Evolutionary conservation across 2,329 filamentous ascomycete genomes (phyloP).

Genomic region (Dendryphion nanum): DNA sequence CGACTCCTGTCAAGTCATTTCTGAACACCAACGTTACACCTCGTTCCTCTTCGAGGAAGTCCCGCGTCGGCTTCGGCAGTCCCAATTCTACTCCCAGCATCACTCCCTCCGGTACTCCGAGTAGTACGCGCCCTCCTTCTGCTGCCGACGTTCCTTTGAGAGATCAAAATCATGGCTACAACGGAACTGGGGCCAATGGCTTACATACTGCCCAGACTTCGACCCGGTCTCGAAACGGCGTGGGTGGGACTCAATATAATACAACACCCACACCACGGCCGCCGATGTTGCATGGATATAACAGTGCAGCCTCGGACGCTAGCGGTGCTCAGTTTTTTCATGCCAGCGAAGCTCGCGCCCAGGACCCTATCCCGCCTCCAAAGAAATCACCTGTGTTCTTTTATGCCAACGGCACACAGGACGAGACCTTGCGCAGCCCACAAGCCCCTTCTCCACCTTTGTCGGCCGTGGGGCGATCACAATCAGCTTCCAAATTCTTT

Average conservation of each 20-base stretch:
- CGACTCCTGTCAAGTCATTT: slow-evolving; percentile 55
- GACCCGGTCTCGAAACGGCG: slow-evolving; percentile 40
- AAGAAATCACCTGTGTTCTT: slow-evolving; percentile 52
- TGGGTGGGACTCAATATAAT: slow-evolving; percentile 23
- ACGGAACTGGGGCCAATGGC: slow-evolving; percentile 20
- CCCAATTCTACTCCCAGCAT: slow-evolving; percentile 63
- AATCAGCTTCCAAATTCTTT: slow-evolving; percentile 61
- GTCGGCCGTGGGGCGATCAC: slow-evolving; percentile 25
- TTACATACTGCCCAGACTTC: slow-evolving; percentile 15
- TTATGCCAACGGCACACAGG: slow-evolving; percentile 52
- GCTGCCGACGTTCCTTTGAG: slow-evolving; percentile 26
- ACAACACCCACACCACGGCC: slow-evolving; percentile 22
- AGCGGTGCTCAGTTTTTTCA: slow-evolving; percentile 79
- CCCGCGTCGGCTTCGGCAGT: slow-evolving; percentile 63
- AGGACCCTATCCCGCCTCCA: slow-evolving; percentile 22
- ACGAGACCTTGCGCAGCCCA: slow-evolving; percentile 23
- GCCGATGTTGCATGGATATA: slow-evolving; percentile 25
- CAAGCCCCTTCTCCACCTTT: slow-evolving; percentile 35
- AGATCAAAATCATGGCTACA: slow-evolving; percentile 26
- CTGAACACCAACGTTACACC: slow-evolving; percentile 73
- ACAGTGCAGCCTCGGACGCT: slow-evolving; percentile 27
- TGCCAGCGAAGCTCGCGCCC: slow-evolving; percentile 66
- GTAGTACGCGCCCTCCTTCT: slow-evolving; percentile 32
- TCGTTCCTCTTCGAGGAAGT: slow-evolving; percentile 71
- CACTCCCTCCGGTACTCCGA: slow-evolving; percentile 52